Percentiles rank a stretch among this genome's conserved stretches.
Conservation (phyloP, 371 early-diverging fungal species). For the Mycotypha africana region DNA sequence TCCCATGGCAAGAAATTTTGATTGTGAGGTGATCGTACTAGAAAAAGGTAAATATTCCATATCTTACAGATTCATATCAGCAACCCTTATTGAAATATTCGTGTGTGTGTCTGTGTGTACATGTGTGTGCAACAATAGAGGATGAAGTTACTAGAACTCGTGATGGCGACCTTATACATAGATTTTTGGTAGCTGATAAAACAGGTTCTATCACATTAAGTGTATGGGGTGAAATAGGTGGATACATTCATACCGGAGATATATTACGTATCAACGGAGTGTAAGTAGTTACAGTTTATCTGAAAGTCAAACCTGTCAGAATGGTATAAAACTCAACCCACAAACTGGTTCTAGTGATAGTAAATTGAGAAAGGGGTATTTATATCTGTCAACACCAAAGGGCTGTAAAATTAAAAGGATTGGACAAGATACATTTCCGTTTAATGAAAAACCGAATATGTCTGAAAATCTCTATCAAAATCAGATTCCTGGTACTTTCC, state of each 20-base stretch:
- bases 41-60: constrained; percentile 30
- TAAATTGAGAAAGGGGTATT: constrained; percentile 18
- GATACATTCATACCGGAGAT: constrained; percentile 44
- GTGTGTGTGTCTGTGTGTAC: too few relatives aligned
- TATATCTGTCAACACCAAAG: constrained; percentile 11
- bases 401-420: constrained; percentile 21
- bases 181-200: constrained; percentile 50
- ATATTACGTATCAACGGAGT: constrained; percentile 48
- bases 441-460: constrained; percentile 33
- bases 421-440: constrained; percentile 34
- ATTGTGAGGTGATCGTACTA: constrained; percentile 56
- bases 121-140: too few relatives aligned
- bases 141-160: constrained; percentile 35
- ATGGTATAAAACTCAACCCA: too few relatives aligned
- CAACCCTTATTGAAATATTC: not conserved
- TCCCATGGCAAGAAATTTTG: constrained; percentile 41
- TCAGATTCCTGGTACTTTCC: too few relatives aligned
- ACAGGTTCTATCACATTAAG: constrained; percentile 45
- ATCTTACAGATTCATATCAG: not conserved
- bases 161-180: constrained; percentile 42
- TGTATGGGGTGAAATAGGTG: constrained; percentile 47
- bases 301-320: too few relatives aligned
- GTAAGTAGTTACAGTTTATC: too few relatives aligned
- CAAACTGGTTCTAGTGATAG: constrained; percentile 15
- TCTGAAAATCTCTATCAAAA: too few relatives aligned